These are phyloP conservation scores for Nevesoporus exiguus DNA, from an alignment of 768 basidiomycete species.

Conservation along the genomic window DNA sequence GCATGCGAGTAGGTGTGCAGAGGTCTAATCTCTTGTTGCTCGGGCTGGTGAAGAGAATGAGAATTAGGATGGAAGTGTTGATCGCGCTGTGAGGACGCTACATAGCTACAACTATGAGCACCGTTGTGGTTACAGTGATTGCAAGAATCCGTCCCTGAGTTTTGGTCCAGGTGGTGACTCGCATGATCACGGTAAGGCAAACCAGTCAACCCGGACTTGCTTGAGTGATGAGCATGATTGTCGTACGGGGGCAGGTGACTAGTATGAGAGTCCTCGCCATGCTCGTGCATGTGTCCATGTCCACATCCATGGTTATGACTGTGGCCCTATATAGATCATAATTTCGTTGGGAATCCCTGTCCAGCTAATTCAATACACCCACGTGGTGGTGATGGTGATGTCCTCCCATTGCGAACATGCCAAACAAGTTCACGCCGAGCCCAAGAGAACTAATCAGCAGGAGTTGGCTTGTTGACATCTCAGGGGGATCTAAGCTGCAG, in stretches of 20 bases:
- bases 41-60: constrained; percentile 27
- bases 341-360: neutral
- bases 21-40: constrained; percentile 24
- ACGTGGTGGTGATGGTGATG: constrained; percentile 77
- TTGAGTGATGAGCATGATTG: constrained; percentile 24
- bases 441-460: constrained; percentile 87
- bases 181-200: constrained; percentile 19
- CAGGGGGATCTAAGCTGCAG: constrained; percentile 82
- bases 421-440: constrained; percentile 91
- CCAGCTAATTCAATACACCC: constrained; percentile 22
- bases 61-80: constrained; percentile 28
- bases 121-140: constrained; percentile 9
- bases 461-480: constrained; percentile 95
- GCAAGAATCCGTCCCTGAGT: constrained; percentile 12
- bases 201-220: constrained; percentile 7
- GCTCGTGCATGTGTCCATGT: constrained; percentile 14
- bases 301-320: constrained; percentile 13
- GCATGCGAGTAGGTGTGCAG: constrained; percentile 25
- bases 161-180: constrained; percentile 19
- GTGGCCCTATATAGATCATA: constrained; percentile 17
- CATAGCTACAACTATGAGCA: constrained; percentile 18
- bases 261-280: constrained; percentile 35
- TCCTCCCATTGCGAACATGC: constrained; percentile 98
- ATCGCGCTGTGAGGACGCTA: constrained; percentile 8
- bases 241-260: constrained; percentile 34